Base-by-base conservation (phyloP, 208 protist species). In the Leishmania tropica region DNA sequence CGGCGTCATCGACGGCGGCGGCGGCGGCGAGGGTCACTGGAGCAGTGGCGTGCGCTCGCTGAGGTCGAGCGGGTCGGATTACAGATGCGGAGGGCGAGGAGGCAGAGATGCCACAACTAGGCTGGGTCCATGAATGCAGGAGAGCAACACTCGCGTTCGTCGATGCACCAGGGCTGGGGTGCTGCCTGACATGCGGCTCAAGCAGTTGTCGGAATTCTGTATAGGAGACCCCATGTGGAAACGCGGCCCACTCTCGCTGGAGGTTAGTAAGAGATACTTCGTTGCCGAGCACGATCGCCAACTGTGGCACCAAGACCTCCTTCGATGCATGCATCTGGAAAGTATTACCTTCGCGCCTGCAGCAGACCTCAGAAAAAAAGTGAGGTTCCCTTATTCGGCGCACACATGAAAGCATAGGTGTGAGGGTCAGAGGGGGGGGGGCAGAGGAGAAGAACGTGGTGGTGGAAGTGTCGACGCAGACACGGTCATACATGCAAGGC, bases 201-300 rank as follows among this genome's bases (percentile, higher is more conserved):
- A 85, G 82, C 3, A 85, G 47, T 48, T 71, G 71, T 3, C 82
- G 77, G 11, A 85, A 85, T 40, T 85, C 62, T 10, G 82, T 13
- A 42, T 85, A 85, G 28, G 77, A 79, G 28, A 70, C 82, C 24
- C 82, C 82, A 11, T 71, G 71, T 17, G 82, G 74, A 48, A 81
- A 85, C 28, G 82, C 73, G 21, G 51, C 31, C 71, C 79, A 82
- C 54, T 76, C 53, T 8, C 53, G 45, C 3, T 79, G 82, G 35
- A 85, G 65, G 8, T 74, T 35, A 0, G 53, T 21, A 37, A 85
- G 82, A 19, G 74, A n/a, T 0, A 21, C 42, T 54, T 78, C 78
- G 54, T 68, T 58, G 40, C 82, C 82, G 42, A 85, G 58, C 31
- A 82, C n/a, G 19, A 85, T 62, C 13, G 82, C 77, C n/a, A 85